Evolutionary conservation across 768 basidiomycete species (phyloP).

Genomic region (Porphyrellus cyaneotinctus): DNA sequence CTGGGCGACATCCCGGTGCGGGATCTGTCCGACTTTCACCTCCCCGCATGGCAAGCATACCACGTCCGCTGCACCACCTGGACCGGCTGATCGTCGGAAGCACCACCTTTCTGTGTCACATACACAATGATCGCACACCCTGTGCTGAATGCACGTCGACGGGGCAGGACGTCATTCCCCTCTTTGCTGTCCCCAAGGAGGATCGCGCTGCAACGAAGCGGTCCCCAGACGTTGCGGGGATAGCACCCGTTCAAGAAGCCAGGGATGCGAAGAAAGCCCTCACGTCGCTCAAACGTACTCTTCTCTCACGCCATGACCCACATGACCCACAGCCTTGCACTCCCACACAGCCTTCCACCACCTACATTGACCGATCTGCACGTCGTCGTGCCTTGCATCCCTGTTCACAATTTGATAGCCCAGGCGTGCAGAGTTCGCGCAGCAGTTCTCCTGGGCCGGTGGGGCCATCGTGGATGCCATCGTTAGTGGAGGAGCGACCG

Average conservation of each 20-base stretch:
- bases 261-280: slow-evolving; percentile 64
- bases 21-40: slow-evolving; percentile 55
- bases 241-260: slow-evolving; percentile 16
- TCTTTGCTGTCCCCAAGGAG: slow-evolving; percentile 36
- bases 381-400: slow-evolving; percentile 60
- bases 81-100: slow-evolving; percentile 66
- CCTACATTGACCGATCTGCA: slow-evolving; percentile 68
- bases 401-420: slow-evolving; percentile 47
- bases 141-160: slow-evolving; percentile 58
- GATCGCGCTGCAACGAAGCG: slow-evolving; percentile 21
- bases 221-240: slow-evolving; percentile 11
- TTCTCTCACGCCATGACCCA: slow-evolving; percentile 50
- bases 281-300: slow-evolving; percentile 56
- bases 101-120: slow-evolving; percentile 67
- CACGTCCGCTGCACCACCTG: slow-evolving; percentile 56
- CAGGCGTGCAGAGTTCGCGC: slow-evolving; percentile 38
- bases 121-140: slow-evolving; percentile 58
- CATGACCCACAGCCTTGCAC: slow-evolving; percentile 13
- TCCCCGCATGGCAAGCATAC: slow-evolving; percentile 63
- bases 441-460: slow-evolving; percentile 19
- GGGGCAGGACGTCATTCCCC: slow-evolving; percentile 54
- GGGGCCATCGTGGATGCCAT: slow-evolving; percentile 9
- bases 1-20: slow-evolving; percentile 14
- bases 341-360: slow-evolving; percentile 11
- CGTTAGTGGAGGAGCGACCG: slow-evolving; percentile 8